A percentile compares a stretch with the other conserved stretches of the same genome.
phyloP scores from a whole-genome alignment of 2,329 filamentous ascomycete genomes.

The Endocalyx cinctus region DNA sequence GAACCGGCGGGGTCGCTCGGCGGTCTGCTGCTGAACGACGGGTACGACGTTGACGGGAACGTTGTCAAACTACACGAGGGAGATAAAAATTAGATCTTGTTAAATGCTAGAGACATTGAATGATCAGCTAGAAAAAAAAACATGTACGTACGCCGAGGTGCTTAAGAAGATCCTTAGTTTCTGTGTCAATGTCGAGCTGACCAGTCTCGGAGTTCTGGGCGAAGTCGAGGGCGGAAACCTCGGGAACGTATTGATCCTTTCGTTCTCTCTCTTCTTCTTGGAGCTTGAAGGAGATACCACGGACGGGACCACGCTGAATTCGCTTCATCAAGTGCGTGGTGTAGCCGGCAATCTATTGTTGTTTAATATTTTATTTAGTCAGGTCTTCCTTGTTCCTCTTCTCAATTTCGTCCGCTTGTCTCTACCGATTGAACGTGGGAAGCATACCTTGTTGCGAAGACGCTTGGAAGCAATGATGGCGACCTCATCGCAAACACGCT shows the following conservation, averaged over 20 bases:
- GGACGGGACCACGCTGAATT: constrained; percentile 98
- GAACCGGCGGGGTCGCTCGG: constrained; percentile 77
- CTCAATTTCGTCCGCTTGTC: too few relatives aligned
- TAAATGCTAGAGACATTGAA: too few relatives aligned
- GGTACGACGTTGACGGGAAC: constrained; percentile 92
- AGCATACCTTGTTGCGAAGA: constrained; percentile 91
- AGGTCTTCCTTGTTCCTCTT: constrained; percentile 1
- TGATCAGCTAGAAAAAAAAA: constrained; percentile 1
- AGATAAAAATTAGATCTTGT: not conserved
- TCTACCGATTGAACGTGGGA: too few relatives aligned
- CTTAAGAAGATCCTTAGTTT: constrained; percentile 99
- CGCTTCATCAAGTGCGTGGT: constrained; percentile 99
- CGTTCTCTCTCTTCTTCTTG: constrained; percentile 99
- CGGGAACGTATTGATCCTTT: constrained; percentile 99
- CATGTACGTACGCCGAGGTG: constrained; percentile 80
- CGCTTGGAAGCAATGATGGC: constrained; percentile 99
- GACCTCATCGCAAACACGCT: constrained; percentile 99
- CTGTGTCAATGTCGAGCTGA: constrained; percentile 87
- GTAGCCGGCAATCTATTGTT: constrained; percentile 95
- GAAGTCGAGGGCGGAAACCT: constrained; percentile 98
- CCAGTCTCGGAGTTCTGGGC: constrained; percentile 89
- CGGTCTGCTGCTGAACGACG: constrained; percentile 79
- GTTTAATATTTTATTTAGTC: too few relatives aligned
- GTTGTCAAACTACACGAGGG: constrained; percentile 77
- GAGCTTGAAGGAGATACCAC: constrained; percentile 99